Evolutionary conservation across 345 rosid genomes (phyloP), one percentile per base, ranked within the genome.

Genomic region (Bretschneidera sinensis): DNA sequence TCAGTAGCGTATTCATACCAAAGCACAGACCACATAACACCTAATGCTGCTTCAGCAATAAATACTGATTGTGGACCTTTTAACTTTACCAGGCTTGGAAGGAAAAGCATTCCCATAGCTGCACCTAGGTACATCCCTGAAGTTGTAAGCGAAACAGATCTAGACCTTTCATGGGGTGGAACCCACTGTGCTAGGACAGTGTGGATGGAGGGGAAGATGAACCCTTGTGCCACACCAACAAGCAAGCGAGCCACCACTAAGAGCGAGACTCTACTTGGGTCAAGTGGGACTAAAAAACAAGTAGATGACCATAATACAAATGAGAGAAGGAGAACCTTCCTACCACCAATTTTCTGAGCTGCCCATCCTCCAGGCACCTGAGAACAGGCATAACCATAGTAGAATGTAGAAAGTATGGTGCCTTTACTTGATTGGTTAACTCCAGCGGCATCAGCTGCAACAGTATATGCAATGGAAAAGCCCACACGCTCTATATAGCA

Each of bases 341-440:
- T 82, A 65, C 97, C 97, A 17, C 96, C 97, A 0, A 90, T 72
- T 67, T 72, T 90, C 77, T 94, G 97, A 64, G 97, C 99, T 5
- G 90, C 99, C 97, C 95, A 94, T 61, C 99, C 99, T 60, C 96
- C 92, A 43, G 99, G 96, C 35, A 94, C 95, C 73, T 90, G 99
- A 54, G 97, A 94, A 64, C 95, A 84, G 24, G 97, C 97, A 24
- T 94, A 90, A 16, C 99, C 97, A 60, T 86, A 82, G 52, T 83
- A 94, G 82, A 90, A 94, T 19, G 95, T 83, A 0, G 99, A 86
- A 33, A 94, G 89, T 63, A 85, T 86, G 15, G 84, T 77, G 62
- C 97, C 97, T 79, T 94, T 94, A 60, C 95, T 86, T 20, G 97
- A 88, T 64, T 94, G 96, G 65, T 83, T 87, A 56, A 89, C 83